Evolutionary conservation across 495 filamentous ascomycete species (phyloP).

Genomic region (Aspergillus egyptiacus): DNA sequence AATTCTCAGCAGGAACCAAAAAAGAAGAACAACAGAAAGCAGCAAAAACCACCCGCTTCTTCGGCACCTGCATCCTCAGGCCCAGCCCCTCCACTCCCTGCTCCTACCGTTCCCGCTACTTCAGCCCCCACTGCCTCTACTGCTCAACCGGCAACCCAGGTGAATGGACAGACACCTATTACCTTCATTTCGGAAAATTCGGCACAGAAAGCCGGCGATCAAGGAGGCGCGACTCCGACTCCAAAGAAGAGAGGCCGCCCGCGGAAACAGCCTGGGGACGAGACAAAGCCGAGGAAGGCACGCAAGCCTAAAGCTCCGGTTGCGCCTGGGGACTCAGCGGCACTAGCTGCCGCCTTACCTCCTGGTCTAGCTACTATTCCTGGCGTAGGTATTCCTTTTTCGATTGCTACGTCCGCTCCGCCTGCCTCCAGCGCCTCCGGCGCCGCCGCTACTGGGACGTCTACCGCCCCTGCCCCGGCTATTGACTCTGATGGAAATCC

Average conservation of each 20-base stretch:
- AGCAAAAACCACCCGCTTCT: slow-evolving; percentile 9
- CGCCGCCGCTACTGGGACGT: neutral
- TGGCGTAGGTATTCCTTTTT: too few relatives aligned
- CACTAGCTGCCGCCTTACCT: neutral
- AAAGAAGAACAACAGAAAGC: slow-evolving; percentile 8
- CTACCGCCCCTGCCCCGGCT: slow-evolving; percentile 17
- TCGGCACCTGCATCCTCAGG: neutral
- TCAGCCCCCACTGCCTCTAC: neutral
- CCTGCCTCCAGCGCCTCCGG: neutral
- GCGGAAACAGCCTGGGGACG: slow-evolving; percentile 21
- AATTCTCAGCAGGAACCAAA: slow-evolving; percentile 1
- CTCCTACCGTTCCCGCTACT: too few relatives aligned
- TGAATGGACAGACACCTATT: slow-evolving; percentile 10
- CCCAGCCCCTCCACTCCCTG: neutral
- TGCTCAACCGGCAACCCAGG: neutral
- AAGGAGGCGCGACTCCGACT: slow-evolving; percentile 1
- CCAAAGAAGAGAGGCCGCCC: slow-evolving; percentile 20
- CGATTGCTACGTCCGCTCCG: neutral
- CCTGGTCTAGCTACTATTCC: neutral
- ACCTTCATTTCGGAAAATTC: slow-evolving; percentile 9
- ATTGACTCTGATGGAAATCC: slow-evolving; percentile 32
- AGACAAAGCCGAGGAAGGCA: slow-evolving; percentile 13
- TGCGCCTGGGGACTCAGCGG: slow-evolving; percentile 3
- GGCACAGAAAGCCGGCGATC: neutral
- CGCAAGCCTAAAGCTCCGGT: slow-evolving; percentile 5